Conservation (phyloP, 2,329 filamentous ascomycete species). For the Lizonia empirigonia region DNA sequence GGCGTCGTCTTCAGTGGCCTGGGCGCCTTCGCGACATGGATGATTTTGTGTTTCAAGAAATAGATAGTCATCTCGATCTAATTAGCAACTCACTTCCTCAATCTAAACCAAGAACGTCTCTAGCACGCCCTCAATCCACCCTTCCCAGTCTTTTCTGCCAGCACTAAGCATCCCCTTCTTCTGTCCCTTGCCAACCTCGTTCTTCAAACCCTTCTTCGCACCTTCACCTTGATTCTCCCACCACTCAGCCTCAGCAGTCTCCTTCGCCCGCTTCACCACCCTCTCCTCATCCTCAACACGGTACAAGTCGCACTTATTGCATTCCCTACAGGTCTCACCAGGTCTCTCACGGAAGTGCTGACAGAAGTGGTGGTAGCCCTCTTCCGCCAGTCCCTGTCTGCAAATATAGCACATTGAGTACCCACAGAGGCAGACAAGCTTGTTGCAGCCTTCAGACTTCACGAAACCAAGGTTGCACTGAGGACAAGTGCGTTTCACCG, state of each 20-base stretch:
- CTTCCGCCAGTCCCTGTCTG: constrained; percentile 63
- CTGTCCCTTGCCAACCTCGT: constrained; percentile 26
- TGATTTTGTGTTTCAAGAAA: no score
- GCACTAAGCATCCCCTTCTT: constrained; percentile 2
- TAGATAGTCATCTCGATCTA: no score
- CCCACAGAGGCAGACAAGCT: constrained; percentile 91
- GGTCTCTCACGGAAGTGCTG: constrained; percentile 88
- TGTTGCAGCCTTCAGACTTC: constrained; percentile 94
- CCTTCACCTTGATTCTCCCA: constrained; percentile 48
- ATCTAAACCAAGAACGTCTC: constrained; percentile 26
- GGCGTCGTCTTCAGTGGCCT: no score
- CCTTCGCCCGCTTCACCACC: constrained; percentile 49
- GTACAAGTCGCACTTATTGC: constrained; percentile 64
- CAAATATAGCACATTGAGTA: constrained; percentile 99
- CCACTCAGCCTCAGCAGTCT: constrained; percentile 54
- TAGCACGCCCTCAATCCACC: constrained; percentile 26
- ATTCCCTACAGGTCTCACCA: constrained; percentile 76
- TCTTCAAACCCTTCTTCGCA: constrained; percentile 29
- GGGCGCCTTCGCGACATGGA: no score
- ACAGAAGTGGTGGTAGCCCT: constrained; percentile 94
- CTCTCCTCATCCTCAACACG: constrained; percentile 55
- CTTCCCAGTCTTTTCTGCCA: constrained; percentile 24
- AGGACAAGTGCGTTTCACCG: constrained; percentile 93
- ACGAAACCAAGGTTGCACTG: constrained; percentile 90
- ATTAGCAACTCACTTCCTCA: no score